Evolutionary conservation across 106 monocot species (phyloP).

Genomic region (Dendrobium chrysotoxum): DNA sequence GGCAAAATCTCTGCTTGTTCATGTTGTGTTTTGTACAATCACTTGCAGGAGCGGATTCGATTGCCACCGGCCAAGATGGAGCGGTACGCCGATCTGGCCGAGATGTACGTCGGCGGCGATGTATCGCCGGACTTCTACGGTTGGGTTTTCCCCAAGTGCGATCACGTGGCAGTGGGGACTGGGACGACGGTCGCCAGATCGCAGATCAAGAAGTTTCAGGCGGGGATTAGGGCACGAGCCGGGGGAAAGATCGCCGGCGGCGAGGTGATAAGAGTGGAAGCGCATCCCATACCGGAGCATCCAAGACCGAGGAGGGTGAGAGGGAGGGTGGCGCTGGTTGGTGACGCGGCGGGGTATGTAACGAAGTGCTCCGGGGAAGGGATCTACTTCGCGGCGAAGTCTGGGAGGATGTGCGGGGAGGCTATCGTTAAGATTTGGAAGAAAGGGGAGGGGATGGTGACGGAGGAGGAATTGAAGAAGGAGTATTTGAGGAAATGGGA

Average conservation of each 20-base stretch:
- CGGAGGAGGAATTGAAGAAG: constrained; percentile 45
- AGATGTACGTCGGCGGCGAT: constrained; percentile 87
- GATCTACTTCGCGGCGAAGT: constrained; percentile 89
- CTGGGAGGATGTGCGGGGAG: constrained; percentile 79
- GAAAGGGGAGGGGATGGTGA: constrained; percentile 26
- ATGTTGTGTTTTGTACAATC: no score
- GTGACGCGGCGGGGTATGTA: constrained; percentile 90
- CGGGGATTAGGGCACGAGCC: constrained; percentile 30
- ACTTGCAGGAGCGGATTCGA: constrained; percentile 48
- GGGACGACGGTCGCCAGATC: constrained; percentile 53
- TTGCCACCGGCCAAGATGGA: constrained; percentile 55
- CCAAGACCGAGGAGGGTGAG: constrained; percentile 65
- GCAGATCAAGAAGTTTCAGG: constrained; percentile 55
- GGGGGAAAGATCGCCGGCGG: constrained; percentile 62
- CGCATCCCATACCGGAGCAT: constrained; percentile 93
- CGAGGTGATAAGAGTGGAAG: constrained; percentile 60
- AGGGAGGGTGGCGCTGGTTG: constrained; percentile 73
- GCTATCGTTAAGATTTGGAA: constrained; percentile 50
- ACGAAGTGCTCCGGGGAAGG: constrained; percentile 84
- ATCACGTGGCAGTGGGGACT: constrained; percentile 91
- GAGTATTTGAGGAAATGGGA: constrained; percentile 75
- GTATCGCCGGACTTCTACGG: constrained; percentile 91
- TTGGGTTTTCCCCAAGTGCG: constrained; percentile 98
- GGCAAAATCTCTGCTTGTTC: no score
- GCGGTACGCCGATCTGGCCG: constrained; percentile 67